phyloP scores from a whole-genome alignment of 768 basidiomycete species.

The Daedaleopsis sinensis region DNA sequence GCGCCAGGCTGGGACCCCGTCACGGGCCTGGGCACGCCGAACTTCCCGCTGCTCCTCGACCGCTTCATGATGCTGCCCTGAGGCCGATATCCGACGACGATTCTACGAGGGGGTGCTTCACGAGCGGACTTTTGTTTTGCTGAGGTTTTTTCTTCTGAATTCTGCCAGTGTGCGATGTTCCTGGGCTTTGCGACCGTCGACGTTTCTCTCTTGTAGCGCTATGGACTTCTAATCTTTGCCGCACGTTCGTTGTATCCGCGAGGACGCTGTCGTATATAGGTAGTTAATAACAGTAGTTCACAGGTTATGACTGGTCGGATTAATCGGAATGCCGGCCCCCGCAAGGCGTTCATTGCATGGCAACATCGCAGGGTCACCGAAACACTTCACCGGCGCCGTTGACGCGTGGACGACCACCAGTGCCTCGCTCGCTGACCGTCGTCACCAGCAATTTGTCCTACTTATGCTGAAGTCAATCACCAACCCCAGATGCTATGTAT shows the following conservation, averaged over 20 bases:
- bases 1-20: slow-evolving; percentile 39
- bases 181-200: not conserved
- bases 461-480: no score
- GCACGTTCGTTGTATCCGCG: not conserved
- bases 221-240: not conserved
- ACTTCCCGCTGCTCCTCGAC: slow-evolving; percentile 26
- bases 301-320: not conserved
- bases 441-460: no score
- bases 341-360: not conserved
- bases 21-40: slow-evolving; percentile 37
- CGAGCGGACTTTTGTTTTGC: not conserved
- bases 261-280: not conserved
- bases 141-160: no score
- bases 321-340: no score
- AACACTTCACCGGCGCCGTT: no score
- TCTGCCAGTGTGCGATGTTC: not conserved
- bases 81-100: not conserved
- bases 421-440: no score
- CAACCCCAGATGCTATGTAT: no score
- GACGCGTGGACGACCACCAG: no score
- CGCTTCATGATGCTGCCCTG: slow-evolving; percentile 15
- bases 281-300: not conserved
- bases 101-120: no score
- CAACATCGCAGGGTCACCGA: no score
- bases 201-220: not conserved